phyloP scores from a whole-genome alignment of 2,329 filamentous ascomycete genomes.

The Verticillium nonalfalfae region DNA sequence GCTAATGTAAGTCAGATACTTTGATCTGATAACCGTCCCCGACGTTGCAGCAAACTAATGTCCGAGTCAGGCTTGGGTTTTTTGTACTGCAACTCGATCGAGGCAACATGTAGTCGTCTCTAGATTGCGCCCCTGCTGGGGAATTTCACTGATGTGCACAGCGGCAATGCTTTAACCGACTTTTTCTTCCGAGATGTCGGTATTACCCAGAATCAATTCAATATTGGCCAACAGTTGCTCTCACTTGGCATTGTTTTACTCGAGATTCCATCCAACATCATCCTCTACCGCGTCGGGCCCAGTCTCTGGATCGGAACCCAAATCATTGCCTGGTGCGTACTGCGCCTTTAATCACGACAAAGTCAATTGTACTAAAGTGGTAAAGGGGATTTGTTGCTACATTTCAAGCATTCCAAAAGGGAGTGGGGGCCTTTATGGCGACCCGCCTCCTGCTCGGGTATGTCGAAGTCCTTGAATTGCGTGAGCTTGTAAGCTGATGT shows the following conservation, averaged over 20 bases:
- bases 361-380: not conserved
- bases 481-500: not conserved
- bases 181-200: constrained; percentile 40
- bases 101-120: constrained; percentile 23
- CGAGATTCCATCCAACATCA: constrained; percentile 39
- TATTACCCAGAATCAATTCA: constrained; percentile 44
- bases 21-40: not conserved
- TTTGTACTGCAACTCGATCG: constrained; percentile 33
- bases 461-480: not conserved
- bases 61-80: constrained; percentile 25
- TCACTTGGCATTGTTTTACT: constrained; percentile 40
- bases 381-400: constrained; percentile 25
- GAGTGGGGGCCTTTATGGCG: constrained; percentile 23
- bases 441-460: constrained; percentile 26
- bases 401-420: constrained; percentile 27
- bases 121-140: too few relatives aligned
- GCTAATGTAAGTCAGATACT: constrained; percentile 19
- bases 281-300: constrained; percentile 38
- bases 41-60: not conserved
- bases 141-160: not conserved
- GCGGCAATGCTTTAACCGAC: constrained; percentile 11
- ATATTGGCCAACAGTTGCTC: constrained; percentile 43
- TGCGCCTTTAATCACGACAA: constrained; percentile 20
- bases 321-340: constrained; percentile 32
- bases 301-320: constrained; percentile 38